A percentile compares a stretch with the other conserved stretches of the same genome.
phyloP scores from a whole-genome alignment of 2,329 filamentous ascomycete genomes.

The Coniochaeta prunicola region DNA sequence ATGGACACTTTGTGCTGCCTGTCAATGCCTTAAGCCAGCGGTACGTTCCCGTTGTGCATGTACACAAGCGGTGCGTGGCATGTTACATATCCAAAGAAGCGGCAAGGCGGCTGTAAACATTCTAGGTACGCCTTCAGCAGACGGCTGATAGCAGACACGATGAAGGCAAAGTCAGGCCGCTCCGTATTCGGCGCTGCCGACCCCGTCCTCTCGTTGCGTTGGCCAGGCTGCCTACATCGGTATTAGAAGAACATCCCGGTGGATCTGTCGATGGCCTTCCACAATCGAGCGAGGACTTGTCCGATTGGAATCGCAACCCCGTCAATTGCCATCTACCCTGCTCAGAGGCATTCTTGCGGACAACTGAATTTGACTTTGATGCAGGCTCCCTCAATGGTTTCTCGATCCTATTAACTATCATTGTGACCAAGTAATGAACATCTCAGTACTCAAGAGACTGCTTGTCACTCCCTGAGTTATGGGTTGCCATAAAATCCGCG shows the following conservation, averaged over 20 bases:
- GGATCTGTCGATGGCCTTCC: background rate
- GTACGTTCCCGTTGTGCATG: background rate
- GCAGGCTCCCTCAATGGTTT: too few species aligned
- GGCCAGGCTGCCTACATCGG: background rate
- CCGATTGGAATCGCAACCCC: background rate
- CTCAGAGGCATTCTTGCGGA: background rate
- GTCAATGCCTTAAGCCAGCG: background rate
- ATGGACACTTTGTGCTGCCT: background rate
- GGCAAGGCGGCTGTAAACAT: background rate
- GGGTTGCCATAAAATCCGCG: background rate
- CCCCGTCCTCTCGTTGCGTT: background rate
- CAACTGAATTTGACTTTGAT: background rate
- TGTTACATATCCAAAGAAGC: background rate
- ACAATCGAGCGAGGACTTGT: background rate
- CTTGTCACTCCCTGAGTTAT: background rate
- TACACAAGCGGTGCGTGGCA: background rate
- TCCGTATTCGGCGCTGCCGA: background rate
- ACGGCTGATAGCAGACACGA: background rate
- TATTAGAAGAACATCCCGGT: background rate
- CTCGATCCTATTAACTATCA: background rate
- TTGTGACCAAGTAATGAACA: background rate
- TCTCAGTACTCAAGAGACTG: background rate
- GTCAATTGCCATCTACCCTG: background rate
- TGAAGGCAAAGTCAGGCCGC: background rate
- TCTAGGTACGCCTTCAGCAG: background rate